Conservation (phyloP, 108 stramenopile genomes). For the Discostella stelligeroides region DNA sequence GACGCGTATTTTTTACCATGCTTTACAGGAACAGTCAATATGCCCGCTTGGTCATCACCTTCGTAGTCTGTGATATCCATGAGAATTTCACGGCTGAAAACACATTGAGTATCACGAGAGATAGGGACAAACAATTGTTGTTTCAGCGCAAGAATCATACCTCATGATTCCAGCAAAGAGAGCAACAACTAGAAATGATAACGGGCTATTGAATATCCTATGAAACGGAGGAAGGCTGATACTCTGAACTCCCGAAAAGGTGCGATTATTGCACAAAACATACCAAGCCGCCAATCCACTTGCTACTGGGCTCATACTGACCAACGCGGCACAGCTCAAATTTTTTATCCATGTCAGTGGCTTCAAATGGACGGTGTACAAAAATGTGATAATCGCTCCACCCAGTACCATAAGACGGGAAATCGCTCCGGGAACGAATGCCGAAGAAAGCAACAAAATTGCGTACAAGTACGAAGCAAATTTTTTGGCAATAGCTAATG, state of each 20-base stretch:
- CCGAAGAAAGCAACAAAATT: slow-evolving; percentile 45
- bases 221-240: slow-evolving; percentile 9
- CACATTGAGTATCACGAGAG: background rate
- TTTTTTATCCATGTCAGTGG: slow-evolving; percentile 80
- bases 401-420: slow-evolving; percentile 61
- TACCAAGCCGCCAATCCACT: slow-evolving; percentile 53
- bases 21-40: slow-evolving; percentile 68
- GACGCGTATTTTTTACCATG: slow-evolving; percentile 60
- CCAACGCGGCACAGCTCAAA: slow-evolving; percentile 65
- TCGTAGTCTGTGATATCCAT: slow-evolving; percentile 77
- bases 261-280: slow-evolving; percentile 16
- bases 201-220: slow-evolving; percentile 18
- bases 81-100: slow-evolving; percentile 59
- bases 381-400: slow-evolving; percentile 66
- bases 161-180: slow-evolving; percentile 52
- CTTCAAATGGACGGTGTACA: slow-evolving; percentile 77
- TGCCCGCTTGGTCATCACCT: slow-evolving; percentile 52
- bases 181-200: slow-evolving; percentile 28
- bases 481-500: slow-evolving; percentile 49
- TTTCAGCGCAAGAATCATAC: background rate
- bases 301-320: slow-evolving; percentile 65
- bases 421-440: slow-evolving; percentile 61
- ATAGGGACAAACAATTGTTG: background rate
- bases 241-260: background rate
- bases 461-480: slow-evolving; percentile 61